Base-by-base conservation (phyloP, 441 rosid species). In the Euphorbia corollata region DNA sequence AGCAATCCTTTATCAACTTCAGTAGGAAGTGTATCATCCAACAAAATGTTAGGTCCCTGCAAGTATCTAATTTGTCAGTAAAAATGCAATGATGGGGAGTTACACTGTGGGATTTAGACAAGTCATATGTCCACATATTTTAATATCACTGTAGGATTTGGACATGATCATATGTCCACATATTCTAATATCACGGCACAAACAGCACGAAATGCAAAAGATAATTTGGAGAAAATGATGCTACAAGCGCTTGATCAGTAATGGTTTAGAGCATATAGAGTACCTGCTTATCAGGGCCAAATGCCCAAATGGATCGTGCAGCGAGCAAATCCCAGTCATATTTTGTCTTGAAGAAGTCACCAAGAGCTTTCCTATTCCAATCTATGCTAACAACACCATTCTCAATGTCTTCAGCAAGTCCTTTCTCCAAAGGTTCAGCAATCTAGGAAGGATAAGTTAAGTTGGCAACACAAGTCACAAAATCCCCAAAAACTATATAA, bases 251-350 rank as follows among this genome's bases (percentile, higher is more conserved):
- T 20, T 19, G 51, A 36, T 54, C 48, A 53, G 15, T 8, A 61
- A 64, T 19, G 63, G 66, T 50, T 43, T 34, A 15, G 41, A 62
- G 48, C 39, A 70, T 2, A 27, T 27, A 71, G 18, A 32, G 67
- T 72, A 90, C 99, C 97, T 91, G 97, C 80, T 86, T 93, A 75
- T 93, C 99, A 74, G 96, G 99, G 61, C 99, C 99, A 78, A 93
- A 93, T 23, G 97, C 93, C 97, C 99, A 91, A 71, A 93, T 91
- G 58, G 99, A 93, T 69, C 97, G 87, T 4, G 97, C 96, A 19
- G 97, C 99, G 65, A 93, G 93, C 80, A 93, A 77, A 85, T 93
- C 97, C 97, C 99, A 93, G 70, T 89, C 97, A 80, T 91, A 93
- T 73, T 85, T 91, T 71, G 89, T 85, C 80, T 83, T 86, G 76